Conservation (phyloP, 163 green algal species). For the Chlamydomonas reinhardtii region DNA sequence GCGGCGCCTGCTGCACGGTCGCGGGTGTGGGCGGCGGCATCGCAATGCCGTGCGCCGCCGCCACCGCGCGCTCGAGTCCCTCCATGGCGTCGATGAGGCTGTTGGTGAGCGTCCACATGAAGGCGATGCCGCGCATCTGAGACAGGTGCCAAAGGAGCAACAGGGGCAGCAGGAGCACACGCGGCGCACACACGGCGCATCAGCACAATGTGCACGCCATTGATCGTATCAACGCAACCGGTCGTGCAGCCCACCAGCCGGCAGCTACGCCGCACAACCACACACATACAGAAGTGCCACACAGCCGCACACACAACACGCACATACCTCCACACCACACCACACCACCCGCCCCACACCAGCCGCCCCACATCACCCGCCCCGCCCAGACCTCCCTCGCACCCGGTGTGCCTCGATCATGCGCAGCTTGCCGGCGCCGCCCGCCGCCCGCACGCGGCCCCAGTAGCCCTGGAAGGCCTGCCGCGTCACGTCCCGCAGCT, state of each 20-base stretch:
- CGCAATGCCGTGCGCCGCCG: background rate
- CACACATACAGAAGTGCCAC: too few species aligned
- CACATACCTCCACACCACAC: too few species aligned
- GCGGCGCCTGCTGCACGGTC: background rate
- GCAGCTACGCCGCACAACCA: too few species aligned
- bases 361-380: too few species aligned
- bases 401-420: conserved; percentile 5
- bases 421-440: background rate
- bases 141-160: too few species aligned
- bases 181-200: too few species aligned
- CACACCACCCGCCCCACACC: too few species aligned
- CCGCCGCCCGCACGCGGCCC: background rate
- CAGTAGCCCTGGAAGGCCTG: background rate
- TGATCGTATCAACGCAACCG: too few species aligned
- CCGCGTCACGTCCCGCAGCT: background rate
- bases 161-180: too few species aligned
- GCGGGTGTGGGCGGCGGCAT: background rate
- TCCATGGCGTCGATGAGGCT: conserved; percentile 28
- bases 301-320: too few species aligned
- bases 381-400: background rate
- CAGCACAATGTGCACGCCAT: too few species aligned
- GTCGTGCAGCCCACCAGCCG: too few species aligned
- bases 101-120: conserved; percentile 41
- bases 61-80: background rate
- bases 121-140: conserved; percentile 46